Conservation (phyloP, 345 rosid genomes). For the Boechera stricta region DNA sequence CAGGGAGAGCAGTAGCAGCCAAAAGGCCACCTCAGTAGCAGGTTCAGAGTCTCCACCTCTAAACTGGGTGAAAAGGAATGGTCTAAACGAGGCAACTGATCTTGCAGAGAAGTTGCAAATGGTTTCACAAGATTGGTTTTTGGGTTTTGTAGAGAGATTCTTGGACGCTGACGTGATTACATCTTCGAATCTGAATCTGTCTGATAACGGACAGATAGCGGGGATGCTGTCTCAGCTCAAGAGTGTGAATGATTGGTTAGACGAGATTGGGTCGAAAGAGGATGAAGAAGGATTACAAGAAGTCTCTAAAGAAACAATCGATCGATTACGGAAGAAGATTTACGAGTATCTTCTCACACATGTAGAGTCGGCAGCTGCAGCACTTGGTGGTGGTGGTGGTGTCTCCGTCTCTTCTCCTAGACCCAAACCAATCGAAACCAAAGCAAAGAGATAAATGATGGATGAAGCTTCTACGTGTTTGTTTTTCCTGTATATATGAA, state of each 20-base stretch:
- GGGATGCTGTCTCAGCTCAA: slow-evolving; percentile 94
- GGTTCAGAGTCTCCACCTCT: slow-evolving; percentile 52
- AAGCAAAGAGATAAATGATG: slow-evolving; percentile 58
- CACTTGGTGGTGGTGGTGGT: slow-evolving; percentile 68
- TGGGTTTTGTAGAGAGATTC: slow-evolving; percentile 88
- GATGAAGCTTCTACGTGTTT: slow-evolving; percentile 24
- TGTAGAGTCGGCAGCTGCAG: slow-evolving; percentile 95
- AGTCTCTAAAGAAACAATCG: slow-evolving; percentile 66
- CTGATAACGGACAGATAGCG: slow-evolving; percentile 82
- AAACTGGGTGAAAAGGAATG: slow-evolving; percentile 78
- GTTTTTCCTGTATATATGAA: slow-evolving; percentile 28
- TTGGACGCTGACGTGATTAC: slow-evolving; percentile 74
- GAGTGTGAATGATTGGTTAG: slow-evolving; percentile 96
- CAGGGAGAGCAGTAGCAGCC: slow-evolving; percentile 55
- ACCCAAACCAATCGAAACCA: slow-evolving; percentile 50
- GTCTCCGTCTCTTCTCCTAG: slow-evolving; percentile 63
- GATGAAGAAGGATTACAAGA: slow-evolving; percentile 59
- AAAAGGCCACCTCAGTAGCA: slow-evolving; percentile 52
- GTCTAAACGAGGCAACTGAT: slow-evolving; percentile 76
- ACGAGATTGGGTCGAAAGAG: slow-evolving; percentile 69
- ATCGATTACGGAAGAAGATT: slow-evolving; percentile 83
- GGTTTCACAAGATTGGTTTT: slow-evolving; percentile 93
- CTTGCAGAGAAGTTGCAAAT: slow-evolving; percentile 70
- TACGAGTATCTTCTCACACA: slow-evolving; percentile 89
- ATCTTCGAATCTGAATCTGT: slow-evolving; percentile 56